Conservation (phyloP, 441 rosid species). For the Sinapis alba region DNA sequence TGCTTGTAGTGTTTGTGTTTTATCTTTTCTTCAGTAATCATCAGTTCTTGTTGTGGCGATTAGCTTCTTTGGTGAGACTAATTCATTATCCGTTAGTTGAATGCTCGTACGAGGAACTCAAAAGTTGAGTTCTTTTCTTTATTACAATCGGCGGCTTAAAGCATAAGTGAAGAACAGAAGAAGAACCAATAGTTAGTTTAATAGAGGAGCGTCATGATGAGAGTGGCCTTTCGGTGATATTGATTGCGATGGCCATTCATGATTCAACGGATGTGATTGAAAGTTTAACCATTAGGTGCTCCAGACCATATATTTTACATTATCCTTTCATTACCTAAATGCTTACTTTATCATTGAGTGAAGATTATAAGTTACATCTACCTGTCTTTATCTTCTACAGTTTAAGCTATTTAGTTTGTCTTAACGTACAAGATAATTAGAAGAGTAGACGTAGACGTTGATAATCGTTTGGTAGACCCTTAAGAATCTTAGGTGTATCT, state of each 20-base stretch:
- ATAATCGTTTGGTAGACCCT: slow-evolving; percentile 22
- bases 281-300: slow-evolving; percentile 5
- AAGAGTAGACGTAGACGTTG: slow-evolving; percentile 30
- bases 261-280: slow-evolving; percentile 35
- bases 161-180: slow-evolving; percentile 11
- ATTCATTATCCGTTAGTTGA: not conserved
- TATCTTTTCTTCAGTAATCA: not conserved
- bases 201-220: slow-evolving; percentile 24
- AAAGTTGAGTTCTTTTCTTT: not conserved
- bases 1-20: not conserved
- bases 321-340: slow-evolving; percentile 26
- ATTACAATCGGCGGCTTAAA: not conserved
- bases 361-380: slow-evolving; percentile 42
- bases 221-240: slow-evolving; percentile 12
- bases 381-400: slow-evolving; percentile 44
- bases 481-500: slow-evolving; percentile 43
- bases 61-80: not conserved
- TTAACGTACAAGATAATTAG: slow-evolving; percentile 36
- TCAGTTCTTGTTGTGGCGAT: not conserved
- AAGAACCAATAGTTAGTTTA: slow-evolving; percentile 14
- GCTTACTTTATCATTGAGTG: slow-evolving; percentile 13
- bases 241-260: slow-evolving; percentile 28
- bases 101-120: not conserved
- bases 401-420: slow-evolving; percentile 20
- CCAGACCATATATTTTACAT: slow-evolving; percentile 30